Evolutionary conservation across 225 moss, liverwort and hornwort species (phyloP).

Genomic region (Thuidium tamariscinum): DNA sequence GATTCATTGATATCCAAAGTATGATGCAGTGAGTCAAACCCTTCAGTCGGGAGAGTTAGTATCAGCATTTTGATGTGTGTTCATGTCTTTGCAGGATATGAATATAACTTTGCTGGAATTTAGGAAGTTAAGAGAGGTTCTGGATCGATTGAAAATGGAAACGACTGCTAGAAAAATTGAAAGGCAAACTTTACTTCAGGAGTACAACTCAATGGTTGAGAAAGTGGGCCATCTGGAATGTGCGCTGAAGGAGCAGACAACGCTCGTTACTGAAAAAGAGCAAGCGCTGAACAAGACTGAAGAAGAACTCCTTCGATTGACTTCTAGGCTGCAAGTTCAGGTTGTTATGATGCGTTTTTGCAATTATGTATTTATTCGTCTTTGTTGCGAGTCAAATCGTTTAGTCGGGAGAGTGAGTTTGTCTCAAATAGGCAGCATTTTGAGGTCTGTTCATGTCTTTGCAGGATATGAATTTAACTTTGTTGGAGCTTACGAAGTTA

Average conservation of each 20-base stretch:
- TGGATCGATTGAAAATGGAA: slow-evolving; percentile 32
- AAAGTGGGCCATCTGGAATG: slow-evolving; percentile 43
- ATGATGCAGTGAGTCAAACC: not conserved
- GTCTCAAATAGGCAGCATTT: not conserved
- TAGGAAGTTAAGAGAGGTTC: slow-evolving; percentile 28
- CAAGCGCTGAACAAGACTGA: slow-evolving; percentile 39
- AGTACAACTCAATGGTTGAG: slow-evolving; percentile 41
- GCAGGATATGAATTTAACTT: slow-evolving; percentile 25
- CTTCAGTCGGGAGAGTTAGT: not conserved
- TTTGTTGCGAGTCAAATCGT: not conserved
- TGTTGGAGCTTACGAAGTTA: slow-evolving; percentile 31
- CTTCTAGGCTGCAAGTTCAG: slow-evolving; percentile 47
- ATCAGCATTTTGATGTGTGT: slow-evolving; percentile 1
- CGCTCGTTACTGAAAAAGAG: slow-evolving; percentile 44
- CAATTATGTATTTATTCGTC: not conserved
- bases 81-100: slow-evolving; percentile 14
- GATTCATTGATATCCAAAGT: not conserved
- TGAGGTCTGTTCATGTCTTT: not conserved
- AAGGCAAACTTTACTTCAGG: slow-evolving; percentile 25
- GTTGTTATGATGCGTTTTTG: not conserved
- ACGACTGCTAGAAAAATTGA: slow-evolving; percentile 34
- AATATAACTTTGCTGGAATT: slow-evolving; percentile 23
- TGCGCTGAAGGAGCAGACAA: slow-evolving; percentile 44
- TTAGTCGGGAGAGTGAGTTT: not conserved
- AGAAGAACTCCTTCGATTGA: slow-evolving; percentile 32